A percentile compares a stretch with the other conserved stretches of the same genome.
These are phyloP conservation scores for Geranium rotundifolium DNA, from an alignment of 345 rosid genomes.

Conservation along the genomic window DNA sequence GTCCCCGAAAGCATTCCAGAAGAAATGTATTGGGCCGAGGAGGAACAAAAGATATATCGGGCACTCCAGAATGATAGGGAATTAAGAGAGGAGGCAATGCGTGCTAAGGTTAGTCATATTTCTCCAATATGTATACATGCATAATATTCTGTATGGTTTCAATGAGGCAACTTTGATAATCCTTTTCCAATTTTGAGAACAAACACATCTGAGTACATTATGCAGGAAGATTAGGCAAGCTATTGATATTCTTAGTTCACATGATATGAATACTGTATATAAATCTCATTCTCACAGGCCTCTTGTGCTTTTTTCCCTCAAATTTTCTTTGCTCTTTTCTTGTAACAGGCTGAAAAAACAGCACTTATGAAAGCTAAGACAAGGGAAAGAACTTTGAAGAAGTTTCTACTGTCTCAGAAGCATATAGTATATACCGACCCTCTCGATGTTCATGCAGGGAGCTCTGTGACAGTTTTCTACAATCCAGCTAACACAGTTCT, in stretches of 20 bases:
- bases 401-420: conserved; percentile 72
- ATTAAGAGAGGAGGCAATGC: conserved; percentile 54
- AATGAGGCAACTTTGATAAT: not conserved
- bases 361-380: conserved; percentile 63
- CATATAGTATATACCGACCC: conserved; percentile 82
- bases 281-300: not conserved
- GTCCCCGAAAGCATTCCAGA: conserved; percentile 40
- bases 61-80: conserved; percentile 66
- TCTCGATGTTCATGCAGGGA: conserved; percentile 73
- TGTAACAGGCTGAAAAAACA: conserved; percentile 48
- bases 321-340: conserved; percentile 12
- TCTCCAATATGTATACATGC: not conserved
- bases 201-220: conserved; percentile 1
- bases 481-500: conserved; percentile 74
- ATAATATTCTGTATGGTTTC: not conserved
- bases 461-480: conserved; percentile 46
- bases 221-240: not conserved
- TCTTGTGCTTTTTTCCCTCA: not conserved
- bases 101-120: conserved; percentile 48
- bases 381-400: conserved; percentile 58
- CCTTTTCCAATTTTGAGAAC: not conserved
- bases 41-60: conserved; percentile 44
- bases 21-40: conserved; percentile 64
- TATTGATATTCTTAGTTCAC: conserved; percentile 1
- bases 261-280: not conserved